Percentiles rank a stretch among this genome's conserved stretches.
Evolutionary conservation across 768 basidiomycete species (phyloP).

Genomic region (Cyathus striatus): DNA sequence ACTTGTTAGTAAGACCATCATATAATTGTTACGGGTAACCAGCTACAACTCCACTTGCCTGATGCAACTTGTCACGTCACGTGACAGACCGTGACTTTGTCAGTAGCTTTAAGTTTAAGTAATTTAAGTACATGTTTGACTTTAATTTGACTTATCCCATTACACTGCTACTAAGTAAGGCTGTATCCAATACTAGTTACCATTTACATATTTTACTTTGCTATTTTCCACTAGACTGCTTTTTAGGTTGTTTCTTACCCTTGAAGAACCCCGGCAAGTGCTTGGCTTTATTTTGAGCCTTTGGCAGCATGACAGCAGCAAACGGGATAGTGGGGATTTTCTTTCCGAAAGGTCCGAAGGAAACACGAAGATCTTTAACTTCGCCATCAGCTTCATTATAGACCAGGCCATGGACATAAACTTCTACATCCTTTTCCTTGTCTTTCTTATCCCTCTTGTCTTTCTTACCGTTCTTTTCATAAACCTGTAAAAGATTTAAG

Average conservation of each 20-base stretch:
- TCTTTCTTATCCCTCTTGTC: constrained; percentile 6
- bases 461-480: constrained; percentile 13
- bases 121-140: too few relatives aligned
- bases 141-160: too few relatives aligned
- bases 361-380: constrained; percentile 42
- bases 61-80: too few relatives aligned
- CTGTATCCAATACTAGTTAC: too few relatives aligned
- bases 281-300: constrained; percentile 16
- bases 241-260: constrained; percentile 12
- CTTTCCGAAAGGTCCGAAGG: constrained; percentile 32
- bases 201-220: not conserved
- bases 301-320: constrained; percentile 19
- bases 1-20: too few relatives aligned
- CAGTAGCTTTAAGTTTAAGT: too few relatives aligned
- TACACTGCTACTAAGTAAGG: too few relatives aligned
- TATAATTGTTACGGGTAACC: too few relatives aligned
- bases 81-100: too few relatives aligned
- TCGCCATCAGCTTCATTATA: constrained; percentile 46
- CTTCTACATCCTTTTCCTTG: constrained; percentile 17
- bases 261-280: constrained; percentile 13
- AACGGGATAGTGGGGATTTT: constrained; percentile 28
- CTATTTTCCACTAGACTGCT: not conserved
- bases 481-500: too few relatives aligned
- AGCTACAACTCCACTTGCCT: too few relatives aligned
- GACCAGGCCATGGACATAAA: constrained; percentile 55